Conservation (phyloP, 129 eudicot species). For the Tagetes erecta region DNA sequence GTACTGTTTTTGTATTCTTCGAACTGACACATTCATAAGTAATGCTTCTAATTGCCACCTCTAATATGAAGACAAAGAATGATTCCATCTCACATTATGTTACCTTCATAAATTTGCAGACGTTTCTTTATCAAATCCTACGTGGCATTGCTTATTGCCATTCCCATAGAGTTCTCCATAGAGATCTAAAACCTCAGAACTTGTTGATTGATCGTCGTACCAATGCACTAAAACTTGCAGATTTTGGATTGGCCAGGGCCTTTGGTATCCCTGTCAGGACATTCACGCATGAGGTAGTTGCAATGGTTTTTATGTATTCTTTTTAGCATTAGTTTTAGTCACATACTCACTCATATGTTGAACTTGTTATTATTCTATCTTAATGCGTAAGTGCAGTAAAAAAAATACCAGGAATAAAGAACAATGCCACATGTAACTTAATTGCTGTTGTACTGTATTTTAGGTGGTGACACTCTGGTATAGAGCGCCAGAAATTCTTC, state of each 20-base stretch:
- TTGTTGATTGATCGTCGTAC: constrained; percentile 91
- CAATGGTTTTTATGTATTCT: neutral
- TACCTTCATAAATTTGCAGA: constrained; percentile 46
- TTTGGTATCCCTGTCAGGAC: constrained; percentile 96
- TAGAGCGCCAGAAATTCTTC: constrained; percentile 97
- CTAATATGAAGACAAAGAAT: neutral
- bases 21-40: neutral
- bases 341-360: neutral
- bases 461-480: constrained; percentile 99
- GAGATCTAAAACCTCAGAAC: constrained; percentile 96
- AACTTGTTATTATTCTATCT: neutral
- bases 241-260: constrained; percentile 97
- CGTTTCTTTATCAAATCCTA: constrained; percentile 84
- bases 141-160: constrained; percentile 97
- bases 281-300: constrained; percentile 80
- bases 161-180: constrained; percentile 92
- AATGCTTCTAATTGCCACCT: neutral
- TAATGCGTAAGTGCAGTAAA: neutral
- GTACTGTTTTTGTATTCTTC: neutral
- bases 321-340: neutral
- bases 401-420: neutral
- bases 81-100: constrained; percentile 4
- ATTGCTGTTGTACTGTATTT: constrained; percentile 6
- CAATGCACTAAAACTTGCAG: constrained; percentile 91
- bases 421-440: neutral